phyloP scores from a whole-genome alignment of 2,329 filamentous ascomycete genomes.

The Pseudogymnoascus sp. region DNA sequence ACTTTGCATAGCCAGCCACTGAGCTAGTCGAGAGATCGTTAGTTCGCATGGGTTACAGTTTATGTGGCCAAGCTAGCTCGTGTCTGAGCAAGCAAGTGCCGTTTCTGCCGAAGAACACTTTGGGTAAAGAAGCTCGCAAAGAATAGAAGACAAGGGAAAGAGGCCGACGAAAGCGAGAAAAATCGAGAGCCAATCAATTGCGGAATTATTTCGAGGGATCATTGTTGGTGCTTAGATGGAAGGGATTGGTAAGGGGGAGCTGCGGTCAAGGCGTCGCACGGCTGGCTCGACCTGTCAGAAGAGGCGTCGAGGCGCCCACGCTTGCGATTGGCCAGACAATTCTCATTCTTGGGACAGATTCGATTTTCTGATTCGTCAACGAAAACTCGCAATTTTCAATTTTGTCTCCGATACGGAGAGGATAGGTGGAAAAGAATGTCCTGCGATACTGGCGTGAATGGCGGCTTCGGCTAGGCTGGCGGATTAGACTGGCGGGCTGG shows the following conservation, averaged over 20 bases:
- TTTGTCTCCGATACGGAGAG: constrained; percentile 4
- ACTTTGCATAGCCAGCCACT: neutral
- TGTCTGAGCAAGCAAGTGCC: neutral
- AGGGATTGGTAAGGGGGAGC: neutral
- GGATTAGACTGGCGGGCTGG: neutral
- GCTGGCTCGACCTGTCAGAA: constrained; percentile 1
- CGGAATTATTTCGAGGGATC: neutral
- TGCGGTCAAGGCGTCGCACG: neutral
- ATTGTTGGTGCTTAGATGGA: neutral
- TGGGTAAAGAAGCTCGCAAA: constrained; percentile 1
- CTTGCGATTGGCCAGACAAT: neutral
- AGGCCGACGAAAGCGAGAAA: constrained; percentile 5
- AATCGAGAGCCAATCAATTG: neutral
- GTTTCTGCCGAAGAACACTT: neutral
- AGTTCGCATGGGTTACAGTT: constrained; percentile 5
- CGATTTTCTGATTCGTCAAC: neutral
- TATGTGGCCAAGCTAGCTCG: neutral
- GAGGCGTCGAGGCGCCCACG: neutral
- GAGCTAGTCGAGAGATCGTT: neutral
- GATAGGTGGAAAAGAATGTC: constrained; percentile 1
- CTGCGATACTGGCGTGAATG: neutral
- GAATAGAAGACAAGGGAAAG: neutral
- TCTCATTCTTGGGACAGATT: neutral
- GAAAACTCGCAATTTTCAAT: neutral
- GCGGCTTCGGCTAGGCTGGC: neutral